Evolutionary conservation across 2,329 filamentous ascomycete genomes (phyloP), one percentile per base, ranked within the genome.

Genomic region (Cryphonectria naterciae): DNA sequence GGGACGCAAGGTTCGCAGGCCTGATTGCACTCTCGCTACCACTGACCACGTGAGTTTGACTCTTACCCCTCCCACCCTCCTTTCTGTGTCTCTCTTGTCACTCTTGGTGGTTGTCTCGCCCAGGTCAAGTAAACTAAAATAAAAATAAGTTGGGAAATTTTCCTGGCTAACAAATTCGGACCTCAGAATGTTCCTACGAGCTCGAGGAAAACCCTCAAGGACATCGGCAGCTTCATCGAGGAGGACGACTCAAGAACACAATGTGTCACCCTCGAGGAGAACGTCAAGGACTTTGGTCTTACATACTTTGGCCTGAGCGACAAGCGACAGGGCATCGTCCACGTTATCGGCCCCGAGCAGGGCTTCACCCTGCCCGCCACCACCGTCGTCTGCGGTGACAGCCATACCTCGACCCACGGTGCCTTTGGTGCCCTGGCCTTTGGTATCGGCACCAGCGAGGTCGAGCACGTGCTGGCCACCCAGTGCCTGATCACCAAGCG

Each of bases 331-430:
- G 96, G 96, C 75, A 99, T 99, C 77, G 96, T 98, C 71, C 96
- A 99, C 84, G 93, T 99, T 78, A 98, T 99, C 77, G 96, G 96
- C 49, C 96, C 96, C 56, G 96, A 99, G 86, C 96, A 99, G 83
- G 96, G 96, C 76, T 99, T 99, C 86, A 99, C 96, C 70, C 91
- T 98, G 52, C 96, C 96, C 58, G 96, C 94, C 76, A 98, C 96
- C 68, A 99, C 96, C 3, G 93, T 98, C 52, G 96, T 98, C 75
- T 98, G 96, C 79, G 96, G 96, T 81, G 96, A 99, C 87, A 97
- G 93, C 79, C 96, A 99, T 81, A 99, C 96, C 63, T 98, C 95
- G 37, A 99, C 96, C 74, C 96, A 99, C 83, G 96, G 96, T 77
- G 96, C 96, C 67, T 99, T 98, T 77, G 96, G 96, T 75, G 89